phyloP scores from a whole-genome alignment of 352 stramenopile genomes.

The Phytophthora fragariae region DNA sequence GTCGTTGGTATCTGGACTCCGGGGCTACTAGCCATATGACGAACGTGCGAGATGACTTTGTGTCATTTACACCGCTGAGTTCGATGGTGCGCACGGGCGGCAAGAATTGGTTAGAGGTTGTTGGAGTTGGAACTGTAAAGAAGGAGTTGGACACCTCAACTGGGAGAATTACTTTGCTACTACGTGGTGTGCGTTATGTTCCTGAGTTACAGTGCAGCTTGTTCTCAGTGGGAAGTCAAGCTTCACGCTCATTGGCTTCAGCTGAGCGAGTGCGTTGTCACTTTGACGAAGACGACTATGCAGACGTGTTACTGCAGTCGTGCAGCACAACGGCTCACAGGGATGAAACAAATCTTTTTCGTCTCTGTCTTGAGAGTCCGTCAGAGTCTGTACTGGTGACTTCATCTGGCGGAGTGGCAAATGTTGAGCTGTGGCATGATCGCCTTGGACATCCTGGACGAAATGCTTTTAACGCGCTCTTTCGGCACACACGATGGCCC shows the following conservation, averaged over 20 bases:
- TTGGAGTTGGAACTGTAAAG: slow-evolving; percentile 9
- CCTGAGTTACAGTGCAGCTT: slow-evolving; percentile 13
- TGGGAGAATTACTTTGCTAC: not conserved
- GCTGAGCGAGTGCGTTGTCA: not conserved
- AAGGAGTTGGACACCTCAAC: slow-evolving; percentile 9
- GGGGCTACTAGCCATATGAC: slow-evolving; percentile 18
- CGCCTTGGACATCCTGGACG: not conserved
- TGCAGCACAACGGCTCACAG: not conserved
- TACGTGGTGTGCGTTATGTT: slow-evolving; percentile 7
- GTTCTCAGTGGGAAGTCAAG: not conserved
- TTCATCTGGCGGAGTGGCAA: not conserved
- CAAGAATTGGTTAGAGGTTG: slow-evolving; percentile 9
- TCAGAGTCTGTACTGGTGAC: not conserved
- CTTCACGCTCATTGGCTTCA: not conserved
- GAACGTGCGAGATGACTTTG: slow-evolving; percentile 13
- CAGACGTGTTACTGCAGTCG: not conserved
- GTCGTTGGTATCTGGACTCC: slow-evolving; percentile 14
- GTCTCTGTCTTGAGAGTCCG: not conserved
- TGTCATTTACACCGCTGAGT: slow-evolving; percentile 10
- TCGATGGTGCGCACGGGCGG: slow-evolving; percentile 6
- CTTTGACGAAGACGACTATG: not conserved
- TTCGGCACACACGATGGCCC: not conserved
- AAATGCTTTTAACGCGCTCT: slow-evolving; percentile 2
- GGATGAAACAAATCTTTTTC: slow-evolving; percentile 1
- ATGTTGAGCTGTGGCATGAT: not conserved